A percentile compares a stretch with the other conserved stretches of the same genome.
phyloP scores from a whole-genome alignment of 1,139 yeast species.

The Lodderomyces parapsilosis region DNA sequence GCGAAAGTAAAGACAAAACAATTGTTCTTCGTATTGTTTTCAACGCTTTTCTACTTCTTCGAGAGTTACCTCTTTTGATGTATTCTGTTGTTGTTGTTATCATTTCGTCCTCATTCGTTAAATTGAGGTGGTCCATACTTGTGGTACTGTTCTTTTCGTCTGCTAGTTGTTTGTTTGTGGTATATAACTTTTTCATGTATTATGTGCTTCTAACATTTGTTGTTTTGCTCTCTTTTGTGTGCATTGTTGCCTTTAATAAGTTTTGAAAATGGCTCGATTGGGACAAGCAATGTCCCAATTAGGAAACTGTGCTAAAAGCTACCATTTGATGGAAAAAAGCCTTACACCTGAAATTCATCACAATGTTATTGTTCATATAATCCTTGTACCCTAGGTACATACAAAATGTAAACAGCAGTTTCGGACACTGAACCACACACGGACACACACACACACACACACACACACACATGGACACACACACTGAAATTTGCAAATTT shows the following conservation, averaged over 20 bases:
- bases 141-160: neutral
- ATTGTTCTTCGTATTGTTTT: too few relatives aligned
- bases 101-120: neutral
- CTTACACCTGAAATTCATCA: neutral
- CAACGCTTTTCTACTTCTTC: too few relatives aligned
- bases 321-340: too few relatives aligned
- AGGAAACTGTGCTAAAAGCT: neutral
- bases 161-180: neutral
- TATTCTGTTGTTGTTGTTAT: neutral
- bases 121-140: neutral
- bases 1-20: too few relatives aligned
- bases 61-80: too few relatives aligned
- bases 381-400: too few relatives aligned
- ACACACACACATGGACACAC: too few relatives aligned
- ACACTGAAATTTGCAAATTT: too few relatives aligned
- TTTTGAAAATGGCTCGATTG: slow-evolving; percentile 1
- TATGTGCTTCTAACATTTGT: neutral
- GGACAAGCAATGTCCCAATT: neutral
- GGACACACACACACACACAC: too few relatives aligned
- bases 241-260: neutral
- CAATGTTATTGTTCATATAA: too few relatives aligned
- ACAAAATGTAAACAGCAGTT: too few relatives aligned
- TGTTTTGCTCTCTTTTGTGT: neutral
- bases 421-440: too few relatives aligned
- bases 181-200: neutral